A percentile compares a stretch with the other conserved stretches of the same genome.
These are phyloP conservation scores for Beverwykella pulmonaria DNA, from an alignment of 495 filamentous ascomycete species.

Conservation along the genomic window DNA sequence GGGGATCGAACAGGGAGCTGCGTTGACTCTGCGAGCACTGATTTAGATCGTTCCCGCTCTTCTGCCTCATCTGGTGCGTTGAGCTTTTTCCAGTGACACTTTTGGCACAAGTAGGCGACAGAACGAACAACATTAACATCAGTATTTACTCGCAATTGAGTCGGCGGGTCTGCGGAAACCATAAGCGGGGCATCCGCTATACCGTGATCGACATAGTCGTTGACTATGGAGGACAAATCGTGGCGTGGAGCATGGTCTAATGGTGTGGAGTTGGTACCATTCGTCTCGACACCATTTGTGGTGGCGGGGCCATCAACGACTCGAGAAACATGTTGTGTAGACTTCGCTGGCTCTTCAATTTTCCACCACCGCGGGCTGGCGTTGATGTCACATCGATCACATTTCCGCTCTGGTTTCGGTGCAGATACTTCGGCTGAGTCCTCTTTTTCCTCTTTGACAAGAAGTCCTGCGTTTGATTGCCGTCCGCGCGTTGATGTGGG, in stretches of 20 bases:
- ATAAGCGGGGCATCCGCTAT: slow-evolving; percentile 23
- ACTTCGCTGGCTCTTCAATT: slow-evolving; percentile 22
- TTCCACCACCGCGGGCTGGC: slow-evolving; percentile 65
- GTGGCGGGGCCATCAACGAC: slow-evolving; percentile 10
- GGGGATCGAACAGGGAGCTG: slow-evolving; percentile 37
- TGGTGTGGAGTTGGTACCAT: not conserved
- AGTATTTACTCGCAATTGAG: slow-evolving; percentile 12
- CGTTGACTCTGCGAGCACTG: slow-evolving; percentile 17
- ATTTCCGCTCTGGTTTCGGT: slow-evolving; percentile 37
- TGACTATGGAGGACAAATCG: slow-evolving; percentile 1
- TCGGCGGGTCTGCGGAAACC: not conserved
- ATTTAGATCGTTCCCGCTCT: slow-evolving; percentile 24
- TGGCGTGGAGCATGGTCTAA: slow-evolving; percentile 6
- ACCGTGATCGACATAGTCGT: slow-evolving; percentile 22
- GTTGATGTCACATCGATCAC: slow-evolving; percentile 58
- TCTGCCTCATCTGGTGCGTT: slow-evolving; percentile 30
- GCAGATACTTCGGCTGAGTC: slow-evolving; percentile 17
- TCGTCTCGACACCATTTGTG: slow-evolving; percentile 20
- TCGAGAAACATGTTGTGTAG: slow-evolving; percentile 6
- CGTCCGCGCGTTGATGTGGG: slow-evolving; percentile 29
- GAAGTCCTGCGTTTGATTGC: slow-evolving; percentile 30
- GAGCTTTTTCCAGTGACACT: slow-evolving; percentile 44
- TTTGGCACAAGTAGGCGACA: slow-evolving; percentile 41
- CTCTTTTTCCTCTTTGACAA: slow-evolving; percentile 31
- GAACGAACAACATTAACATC: slow-evolving; percentile 16